These are phyloP conservation scores for Phytopythium boreale DNA, from an alignment of 352 stramenopile genomes.

Conservation along the genomic window DNA sequence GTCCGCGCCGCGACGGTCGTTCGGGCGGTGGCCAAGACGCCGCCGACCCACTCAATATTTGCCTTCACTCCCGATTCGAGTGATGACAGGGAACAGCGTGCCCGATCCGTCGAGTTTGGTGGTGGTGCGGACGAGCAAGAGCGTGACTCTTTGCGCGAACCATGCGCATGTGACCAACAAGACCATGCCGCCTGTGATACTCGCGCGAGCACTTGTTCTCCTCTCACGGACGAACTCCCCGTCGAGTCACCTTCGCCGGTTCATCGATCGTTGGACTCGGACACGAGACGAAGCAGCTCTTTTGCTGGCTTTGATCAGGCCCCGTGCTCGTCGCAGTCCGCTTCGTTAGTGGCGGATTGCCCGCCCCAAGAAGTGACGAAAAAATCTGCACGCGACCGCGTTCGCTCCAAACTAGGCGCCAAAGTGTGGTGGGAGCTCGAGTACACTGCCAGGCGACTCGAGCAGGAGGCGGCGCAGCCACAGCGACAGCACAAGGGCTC, in stretches of 20 bases:
- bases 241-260: background rate
- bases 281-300: background rate
- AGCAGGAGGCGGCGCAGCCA: conserved; percentile 16
- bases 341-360: background rate
- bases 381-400: conserved; percentile 1
- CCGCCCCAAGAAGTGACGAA: background rate
- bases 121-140: background rate
- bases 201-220: background rate
- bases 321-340: background rate
- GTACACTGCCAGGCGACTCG: conserved; percentile 37
- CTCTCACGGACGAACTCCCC: background rate
- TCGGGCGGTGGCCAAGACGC: background rate
- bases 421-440: conserved; percentile 70
- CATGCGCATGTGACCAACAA: background rate
- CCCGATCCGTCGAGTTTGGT: no score
- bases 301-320: no score
- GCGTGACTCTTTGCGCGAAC: background rate
- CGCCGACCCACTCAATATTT: background rate
- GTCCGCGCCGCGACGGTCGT: no score
- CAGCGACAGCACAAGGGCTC: background rate
- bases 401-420: conserved; percentile 40
- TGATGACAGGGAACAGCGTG: no score
- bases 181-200: background rate
- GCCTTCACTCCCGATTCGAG: background rate
- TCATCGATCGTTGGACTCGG: background rate